Base-by-base conservation (phyloP, 1,284 basidiomycete species). In the Chalciporus piperatoides region DNA sequence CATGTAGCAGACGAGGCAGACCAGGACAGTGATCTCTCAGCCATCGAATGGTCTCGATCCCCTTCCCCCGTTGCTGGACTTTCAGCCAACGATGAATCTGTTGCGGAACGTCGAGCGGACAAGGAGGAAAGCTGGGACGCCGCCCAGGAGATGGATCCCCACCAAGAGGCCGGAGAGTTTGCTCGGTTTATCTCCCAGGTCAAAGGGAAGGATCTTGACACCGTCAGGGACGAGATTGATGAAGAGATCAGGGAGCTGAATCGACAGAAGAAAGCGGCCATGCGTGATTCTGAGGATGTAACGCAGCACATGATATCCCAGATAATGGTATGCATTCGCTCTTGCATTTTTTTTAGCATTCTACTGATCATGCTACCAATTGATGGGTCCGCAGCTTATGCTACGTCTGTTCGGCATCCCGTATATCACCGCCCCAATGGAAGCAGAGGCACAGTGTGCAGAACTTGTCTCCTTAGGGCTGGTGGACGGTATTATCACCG, bases 391-490 rank as follows among this genome's bases (percentile, higher is more conserved):
- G 33, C 52, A 88, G 84, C 81, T 83, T 49, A 84, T 97, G 78
- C 74, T 99, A 30, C 85, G 92, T 23, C 79, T 97, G 10, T 98
- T 98, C 63, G 97, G 97, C 19, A 92, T 99, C 48, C 97, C 97
- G 1, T 99, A 97, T 68, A 92, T 99, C 59, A 97, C 94, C 1
- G 97, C 97, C 3, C 97, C 97, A 0, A 96, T 92, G 94, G 97
- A 99, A 76, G 97, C 97, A 35, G 97, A 99, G 71, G 97, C 97
- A 0, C 97, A 99, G 69, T 99, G 97, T 61, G 96, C 97, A 3
- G 86, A 93, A 59, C 84, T 99, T 9, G 86, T 93, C 4, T 74
- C 81, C 11, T 78, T 96, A 6, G 82, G 84, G 2, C 78, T 99
- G 23, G 96, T 97, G 32, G 94, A 99, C 60, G 97, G 97, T 0